Evolutionary conservation across 164 flowering plant species (phyloP), one percentile per base, ranked within the genome.

Genomic region (Macadamia tetraphylla): DNA sequence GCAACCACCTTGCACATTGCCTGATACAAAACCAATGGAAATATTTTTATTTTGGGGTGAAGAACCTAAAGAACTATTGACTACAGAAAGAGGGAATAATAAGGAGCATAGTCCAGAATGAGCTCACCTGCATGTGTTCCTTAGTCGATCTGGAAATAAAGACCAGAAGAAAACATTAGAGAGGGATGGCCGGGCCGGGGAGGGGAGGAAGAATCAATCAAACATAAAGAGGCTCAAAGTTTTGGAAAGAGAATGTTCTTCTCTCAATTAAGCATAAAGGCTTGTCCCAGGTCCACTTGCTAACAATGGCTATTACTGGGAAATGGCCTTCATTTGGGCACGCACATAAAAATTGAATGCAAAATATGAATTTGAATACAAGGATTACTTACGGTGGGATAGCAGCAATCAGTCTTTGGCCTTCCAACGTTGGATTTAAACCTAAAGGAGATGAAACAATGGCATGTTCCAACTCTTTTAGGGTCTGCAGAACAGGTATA

Each of bases 381-480:
- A 14, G 9, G 56, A 59, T 40, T 15, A 64, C 96, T 86, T 86
- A 94, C 98, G 96, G 89, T 55, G 97, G 97, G 58, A 94, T 87
- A 30, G 76, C 73, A 66, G 88, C 91, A 75, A 92, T 78, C 71
- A 94, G 77, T 63, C 97, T 73, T 64, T 94, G 81, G 32, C 90
- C 91, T 63, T 94, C 98, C 31, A 74, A 70, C 66, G 71, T 85
- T 23, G 97, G 98, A 70, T 86, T 90, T 68, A 94, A 75, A 55
- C 98, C 98, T 56, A 94, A 68, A 7, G 98, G 95, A 71, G 97
- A 94, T 53, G 93, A 75, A 61, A 83, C 82, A 70, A 94, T 87
- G 63, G 96, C 97, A 44, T 70, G 85, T 78, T 92, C 92, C 70
- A 94, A 60, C 46, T 81, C 86, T 74, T 90, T 92, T 58, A 90